Evolutionary conservation across 2,329 filamentous ascomycete species (phyloP), one percentile per base, ranked within the genome.

Genomic region (Macrophomina pseudophaseolina): DNA sequence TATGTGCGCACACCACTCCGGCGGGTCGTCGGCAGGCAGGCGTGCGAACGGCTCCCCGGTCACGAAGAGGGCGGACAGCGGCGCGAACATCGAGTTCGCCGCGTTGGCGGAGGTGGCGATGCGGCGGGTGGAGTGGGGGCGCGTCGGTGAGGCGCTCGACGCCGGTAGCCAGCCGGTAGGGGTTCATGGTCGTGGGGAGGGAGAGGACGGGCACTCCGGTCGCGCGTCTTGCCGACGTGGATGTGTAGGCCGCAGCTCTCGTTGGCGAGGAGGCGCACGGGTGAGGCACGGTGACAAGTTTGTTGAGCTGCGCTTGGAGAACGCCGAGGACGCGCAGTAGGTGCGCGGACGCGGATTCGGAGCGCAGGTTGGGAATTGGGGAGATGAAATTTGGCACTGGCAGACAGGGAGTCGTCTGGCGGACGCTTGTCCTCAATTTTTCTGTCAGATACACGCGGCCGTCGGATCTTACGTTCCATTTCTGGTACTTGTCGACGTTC

Each of bases 141-240:
- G 40, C 64, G 16, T 74, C 70, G 5, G 78, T 65, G 3, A 70
- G 69, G 7, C 63, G 60, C 64, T 78, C 75, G 65, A 75, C 74
- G 1, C 72, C 73, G 32, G 71, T 70, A 9, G 72, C 64, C 1
- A 72, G 52, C 0, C 69, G 70, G 33, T 75, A 49, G 8, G 78
- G 35, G 38, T 75, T 76, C 59, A 71, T 71, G n/a, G 79, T 38
- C 1, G 70, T 70, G 3, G 16, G 30, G 58, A 51, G 18, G 72
- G 44, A 7, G 62, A 63, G 56, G 76, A 75, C 0, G 35, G 35
- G 46, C 2, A 66, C 69, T 35, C 73, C 71, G n/a, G 30, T 44
- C 38, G 2, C 16, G 14, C 3, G 3, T 5, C 9, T 30, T 49
- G 5, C 75, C 74, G 35, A 78, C 68, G 64, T 79, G 76, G 14